Base-by-base conservation (phyloP, 2,329 filamentous ascomycete genomes). In the Endocalyx cinctus region DNA sequence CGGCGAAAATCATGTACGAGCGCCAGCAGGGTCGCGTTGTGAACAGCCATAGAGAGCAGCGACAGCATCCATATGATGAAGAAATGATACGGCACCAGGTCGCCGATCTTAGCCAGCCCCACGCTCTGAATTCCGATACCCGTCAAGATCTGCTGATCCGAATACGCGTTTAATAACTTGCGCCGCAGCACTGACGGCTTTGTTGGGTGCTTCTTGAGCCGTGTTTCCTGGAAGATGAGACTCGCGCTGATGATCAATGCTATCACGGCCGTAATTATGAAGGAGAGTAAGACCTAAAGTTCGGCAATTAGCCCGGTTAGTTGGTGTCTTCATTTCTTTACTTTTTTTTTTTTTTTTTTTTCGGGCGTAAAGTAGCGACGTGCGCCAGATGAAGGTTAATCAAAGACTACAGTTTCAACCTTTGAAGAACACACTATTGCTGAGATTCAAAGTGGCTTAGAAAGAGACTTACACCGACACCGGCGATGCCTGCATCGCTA, bases 11-110 rank as follows among this genome's bases (percentile, higher is more conserved):
- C 78, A 49, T 74, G 72, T 2, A 79, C 74, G 20, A 84, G 67
- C 1, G 76, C 77, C n/a, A 84, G 64, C 12, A 84, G 60, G 0
- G 78, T 77, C 5, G 75, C 68, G 38, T 82, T 78, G 54, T 84
- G 79, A 3, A 79, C 81, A 1, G 77, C 74, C 42, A 77, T 82
- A 12, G 77, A 77, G 6, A 84, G 63, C 10, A 82, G 58, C 0
- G 75, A 77, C 2, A 84, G 61, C 62, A 82, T 79, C 79, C 79
- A 84, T 43, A 84, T 73, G 34, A 83, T 69, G 61, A 83, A 83
- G 62, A 84, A 82, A 57, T 84, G 79, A 52, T 84, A 84, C 0
- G 77, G 70, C 0, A 79, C 68, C 52, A 84, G 70, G 5, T 63
- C 63, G 28, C 68, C 58, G 50, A 74, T 70, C 49, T 78, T 77